Conservation (phyloP, 805 yeast species). For the Starmera dryadoides region DNA sequence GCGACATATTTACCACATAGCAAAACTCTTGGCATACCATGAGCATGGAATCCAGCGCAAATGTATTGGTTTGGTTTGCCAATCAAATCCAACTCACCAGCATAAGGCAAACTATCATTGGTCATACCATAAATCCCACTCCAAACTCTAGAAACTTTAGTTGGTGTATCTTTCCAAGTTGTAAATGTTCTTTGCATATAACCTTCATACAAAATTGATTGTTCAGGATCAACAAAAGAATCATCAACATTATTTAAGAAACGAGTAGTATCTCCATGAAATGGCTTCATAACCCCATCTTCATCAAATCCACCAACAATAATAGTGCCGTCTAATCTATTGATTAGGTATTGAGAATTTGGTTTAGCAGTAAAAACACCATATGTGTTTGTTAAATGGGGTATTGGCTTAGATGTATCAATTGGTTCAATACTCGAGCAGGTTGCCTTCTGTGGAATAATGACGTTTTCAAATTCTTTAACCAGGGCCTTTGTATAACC, state of each 20-base stretch:
- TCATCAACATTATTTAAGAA: slow-evolving; percentile 29
- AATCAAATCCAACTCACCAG: slow-evolving; percentile 29
- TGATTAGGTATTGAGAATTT: slow-evolving; percentile 27
- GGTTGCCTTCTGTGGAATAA: slow-evolving; percentile 28
- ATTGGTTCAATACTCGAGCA: slow-evolving; percentile 22
- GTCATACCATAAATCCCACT: slow-evolving; percentile 40
- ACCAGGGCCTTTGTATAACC: slow-evolving; percentile 30
- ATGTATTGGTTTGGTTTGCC: slow-evolving; percentile 24
- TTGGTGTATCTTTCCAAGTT: slow-evolving; percentile 24
- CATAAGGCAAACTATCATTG: slow-evolving; percentile 32
- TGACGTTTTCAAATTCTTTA: slow-evolving; percentile 19
- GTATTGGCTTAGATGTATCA: slow-evolving; percentile 14
- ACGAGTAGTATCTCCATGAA: slow-evolving; percentile 6
- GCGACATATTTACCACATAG: slow-evolving; percentile 34
- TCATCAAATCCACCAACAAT: slow-evolving; percentile 26
- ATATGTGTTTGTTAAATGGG: slow-evolving; percentile 29
- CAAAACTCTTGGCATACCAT: slow-evolving; percentile 44
- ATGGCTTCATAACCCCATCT: slow-evolving; percentile 4
- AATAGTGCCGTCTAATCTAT: slow-evolving; percentile 32
- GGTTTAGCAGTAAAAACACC: slow-evolving; percentile 21
- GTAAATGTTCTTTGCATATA: slow-evolving; percentile 25
- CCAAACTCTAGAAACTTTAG: slow-evolving; percentile 28
- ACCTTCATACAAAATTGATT: slow-evolving; percentile 16
- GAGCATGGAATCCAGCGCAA: slow-evolving; percentile 43
- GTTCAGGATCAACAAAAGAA: slow-evolving; percentile 19